A percentile compares a stretch with the other conserved stretches of the same genome.
These are phyloP conservation scores for Hydnomerulius pinastri DNA, from an alignment of 768 basidiomycete species.

Conservation along the genomic window DNA sequence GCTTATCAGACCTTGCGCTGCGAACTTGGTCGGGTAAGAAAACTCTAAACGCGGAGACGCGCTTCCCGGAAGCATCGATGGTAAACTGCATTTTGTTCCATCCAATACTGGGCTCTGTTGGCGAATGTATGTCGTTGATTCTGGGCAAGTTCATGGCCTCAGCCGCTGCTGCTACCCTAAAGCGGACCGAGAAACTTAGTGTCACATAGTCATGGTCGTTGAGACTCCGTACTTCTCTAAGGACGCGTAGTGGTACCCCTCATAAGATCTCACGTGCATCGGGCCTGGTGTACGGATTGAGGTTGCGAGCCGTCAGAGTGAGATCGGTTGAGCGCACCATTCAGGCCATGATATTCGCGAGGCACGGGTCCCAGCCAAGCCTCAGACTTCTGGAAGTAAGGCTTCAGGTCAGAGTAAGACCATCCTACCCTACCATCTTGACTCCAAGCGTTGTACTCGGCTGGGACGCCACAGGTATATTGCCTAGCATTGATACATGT, in stretches of 20 bases:
- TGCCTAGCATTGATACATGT: constrained; percentile 47
- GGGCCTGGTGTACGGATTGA: background rate
- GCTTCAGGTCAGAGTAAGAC: constrained; percentile 35
- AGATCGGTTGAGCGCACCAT: background rate
- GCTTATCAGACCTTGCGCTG: background rate
- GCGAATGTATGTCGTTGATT: constrained; percentile 4
- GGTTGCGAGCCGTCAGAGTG: background rate
- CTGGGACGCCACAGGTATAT: constrained; percentile 31
- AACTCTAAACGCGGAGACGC: constrained; percentile 15
- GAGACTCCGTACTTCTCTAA: constrained; percentile 3
- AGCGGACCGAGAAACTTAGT: background rate
- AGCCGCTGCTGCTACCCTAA: background rate
- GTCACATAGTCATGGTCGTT: background rate
- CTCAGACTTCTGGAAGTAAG: constrained; percentile 38
- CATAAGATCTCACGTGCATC: background rate
- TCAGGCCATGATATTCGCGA: background rate
- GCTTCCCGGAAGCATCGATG: constrained; percentile 1
- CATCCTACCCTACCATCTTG: constrained; percentile 33
- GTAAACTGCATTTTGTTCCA: constrained; percentile 5
- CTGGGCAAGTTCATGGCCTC: background rate
- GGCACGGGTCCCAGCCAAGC: constrained; percentile 7
- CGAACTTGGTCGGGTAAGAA: constrained; percentile 13
- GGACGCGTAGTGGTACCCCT: background rate
- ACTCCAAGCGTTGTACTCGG: constrained; percentile 34
- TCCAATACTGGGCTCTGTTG: background rate